Percentiles rank a stretch among this genome's conserved stretches.
Evolutionary conservation across 2,329 filamentous ascomycete genomes (phyloP).

Genomic region (Aspergillus pseudoviridinutans): DNA sequence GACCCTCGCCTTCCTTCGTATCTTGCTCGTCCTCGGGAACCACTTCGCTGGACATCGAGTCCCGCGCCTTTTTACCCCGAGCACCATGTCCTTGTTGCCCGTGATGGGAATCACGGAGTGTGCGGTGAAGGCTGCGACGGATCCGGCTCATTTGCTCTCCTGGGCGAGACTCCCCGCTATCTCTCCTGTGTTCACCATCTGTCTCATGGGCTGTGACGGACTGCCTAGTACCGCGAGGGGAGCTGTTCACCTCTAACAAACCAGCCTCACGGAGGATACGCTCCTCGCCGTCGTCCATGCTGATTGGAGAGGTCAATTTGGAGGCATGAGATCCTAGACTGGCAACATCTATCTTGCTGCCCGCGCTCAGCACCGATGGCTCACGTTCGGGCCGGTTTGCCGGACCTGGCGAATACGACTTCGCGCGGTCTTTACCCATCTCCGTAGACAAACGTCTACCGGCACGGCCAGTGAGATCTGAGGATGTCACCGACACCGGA

Average conservation of each 20-base stretch:
- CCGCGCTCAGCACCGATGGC: constrained; percentile 36
- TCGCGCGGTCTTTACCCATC: constrained; percentile 24
- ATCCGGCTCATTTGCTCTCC: constrained; percentile 61
- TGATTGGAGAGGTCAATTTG: constrained; percentile 31
- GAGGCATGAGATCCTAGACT: constrained; percentile 33
- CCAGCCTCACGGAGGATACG: constrained; percentile 65
- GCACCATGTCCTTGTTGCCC: constrained; percentile 56
- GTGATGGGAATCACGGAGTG: constrained; percentile 74
- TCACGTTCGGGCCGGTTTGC: constrained; percentile 31
- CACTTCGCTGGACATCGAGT: constrained; percentile 60
- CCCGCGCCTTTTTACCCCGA: constrained; percentile 71
- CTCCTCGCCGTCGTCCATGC: constrained; percentile 63
- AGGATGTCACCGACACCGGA: constrained; percentile 29
- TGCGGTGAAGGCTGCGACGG: constrained; percentile 82
- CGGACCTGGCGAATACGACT: constrained; percentile 22
- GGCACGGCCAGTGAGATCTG: constrained; percentile 22
- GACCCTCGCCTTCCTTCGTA: constrained; percentile 57
- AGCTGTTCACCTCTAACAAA: constrained; percentile 51
- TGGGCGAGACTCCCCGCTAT: constrained; percentile 36
- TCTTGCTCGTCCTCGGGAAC: constrained; percentile 49
- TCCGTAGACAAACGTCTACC: constrained; percentile 28
- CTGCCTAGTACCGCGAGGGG: constrained; percentile 40
- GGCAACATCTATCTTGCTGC: constrained; percentile 33
- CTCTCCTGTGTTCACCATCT: constrained; percentile 41
- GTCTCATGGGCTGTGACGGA: constrained; percentile 39